Evolutionary conservation across 768 basidiomycete genomes (phyloP).

Genomic region (Hysterangium stoloniferum): DNA sequence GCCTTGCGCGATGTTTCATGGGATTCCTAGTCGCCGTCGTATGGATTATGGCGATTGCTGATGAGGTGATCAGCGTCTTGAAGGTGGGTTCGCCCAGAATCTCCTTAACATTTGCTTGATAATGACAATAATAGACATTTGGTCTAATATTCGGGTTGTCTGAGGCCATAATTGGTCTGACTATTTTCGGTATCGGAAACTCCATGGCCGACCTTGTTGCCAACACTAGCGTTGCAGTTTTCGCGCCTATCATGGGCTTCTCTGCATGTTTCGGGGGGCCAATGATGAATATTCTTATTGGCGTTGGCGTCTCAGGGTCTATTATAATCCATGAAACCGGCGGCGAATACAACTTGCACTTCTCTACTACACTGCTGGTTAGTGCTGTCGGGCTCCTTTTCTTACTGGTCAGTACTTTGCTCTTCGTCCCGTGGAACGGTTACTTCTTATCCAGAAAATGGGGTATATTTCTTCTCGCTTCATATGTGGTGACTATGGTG

Average conservation of each 20-base stretch:
- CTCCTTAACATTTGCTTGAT: not conserved
- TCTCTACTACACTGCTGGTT: slow-evolving; percentile 78
- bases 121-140: slow-evolving; percentile 54
- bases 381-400: slow-evolving; percentile 75
- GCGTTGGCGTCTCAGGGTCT: slow-evolving; percentile 86
- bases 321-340: slow-evolving; percentile 64
- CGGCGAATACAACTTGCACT: slow-evolving; percentile 55
- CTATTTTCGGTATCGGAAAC: slow-evolving; percentile 95
- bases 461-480: slow-evolving; percentile 71
- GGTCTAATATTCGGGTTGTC: slow-evolving; percentile 93
- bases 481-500: slow-evolving; percentile 70
- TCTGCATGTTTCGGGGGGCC: slow-evolving; percentile 92
- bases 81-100: slow-evolving; percentile 42
- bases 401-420: slow-evolving; percentile 65
- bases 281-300: slow-evolving; percentile 86
- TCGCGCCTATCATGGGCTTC: slow-evolving; percentile 91
- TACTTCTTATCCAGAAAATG: slow-evolving; percentile 74
- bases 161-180: slow-evolving; percentile 94
- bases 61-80: slow-evolving; percentile 88
- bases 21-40: slow-evolving; percentile 88
- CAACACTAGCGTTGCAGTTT: slow-evolving; percentile 92
- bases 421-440: slow-evolving; percentile 80
- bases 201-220: slow-evolving; percentile 95
- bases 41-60: slow-evolving; percentile 98
- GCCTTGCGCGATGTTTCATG: slow-evolving; percentile 74